These are phyloP conservation scores for Saksenaea oblongispora DNA, from an alignment of 371 early-diverging fungal species.

Conservation along the genomic window DNA sequence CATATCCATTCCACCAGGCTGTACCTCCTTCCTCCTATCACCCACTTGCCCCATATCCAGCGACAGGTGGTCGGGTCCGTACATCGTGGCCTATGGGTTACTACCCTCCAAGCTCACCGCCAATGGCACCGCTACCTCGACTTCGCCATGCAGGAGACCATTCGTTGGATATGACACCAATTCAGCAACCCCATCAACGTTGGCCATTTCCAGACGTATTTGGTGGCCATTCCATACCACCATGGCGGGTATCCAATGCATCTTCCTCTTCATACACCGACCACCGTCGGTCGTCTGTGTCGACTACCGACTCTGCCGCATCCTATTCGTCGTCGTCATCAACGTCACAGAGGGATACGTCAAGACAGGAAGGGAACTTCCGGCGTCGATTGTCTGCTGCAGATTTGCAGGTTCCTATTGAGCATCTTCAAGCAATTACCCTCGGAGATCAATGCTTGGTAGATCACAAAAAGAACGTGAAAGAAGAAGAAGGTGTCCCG, in stretches of 20 bases:
- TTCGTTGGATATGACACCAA: background rate
- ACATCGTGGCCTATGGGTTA: background rate
- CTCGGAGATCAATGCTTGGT: background rate
- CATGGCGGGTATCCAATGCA: background rate
- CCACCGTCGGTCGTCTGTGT: slow-evolving; percentile 1
- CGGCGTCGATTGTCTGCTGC: slow-evolving; percentile 14
- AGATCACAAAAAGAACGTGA: background rate
- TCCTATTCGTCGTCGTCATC: background rate
- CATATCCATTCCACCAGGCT: background rate
- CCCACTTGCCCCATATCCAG: background rate
- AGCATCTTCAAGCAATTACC: slow-evolving; percentile 5
- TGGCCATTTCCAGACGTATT: background rate
- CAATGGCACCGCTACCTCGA: background rate
- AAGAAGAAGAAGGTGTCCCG: background rate
- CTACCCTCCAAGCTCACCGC: background rate
- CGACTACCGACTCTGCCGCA: slow-evolving; percentile 4
- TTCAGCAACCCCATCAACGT: background rate
- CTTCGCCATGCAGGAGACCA: background rate
- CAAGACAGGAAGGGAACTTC: background rate
- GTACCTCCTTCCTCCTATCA: background rate
- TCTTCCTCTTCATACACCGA: background rate
- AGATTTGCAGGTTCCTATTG: slow-evolving; percentile 21
- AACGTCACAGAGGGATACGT: background rate
- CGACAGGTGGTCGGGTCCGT: background rate
- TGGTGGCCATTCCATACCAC: background rate